Evolutionary conservation across 2,329 filamentous ascomycete genomes (phyloP), one percentile per base, ranked within the genome.

Genomic region (Aaosphaeria arxii): DNA sequence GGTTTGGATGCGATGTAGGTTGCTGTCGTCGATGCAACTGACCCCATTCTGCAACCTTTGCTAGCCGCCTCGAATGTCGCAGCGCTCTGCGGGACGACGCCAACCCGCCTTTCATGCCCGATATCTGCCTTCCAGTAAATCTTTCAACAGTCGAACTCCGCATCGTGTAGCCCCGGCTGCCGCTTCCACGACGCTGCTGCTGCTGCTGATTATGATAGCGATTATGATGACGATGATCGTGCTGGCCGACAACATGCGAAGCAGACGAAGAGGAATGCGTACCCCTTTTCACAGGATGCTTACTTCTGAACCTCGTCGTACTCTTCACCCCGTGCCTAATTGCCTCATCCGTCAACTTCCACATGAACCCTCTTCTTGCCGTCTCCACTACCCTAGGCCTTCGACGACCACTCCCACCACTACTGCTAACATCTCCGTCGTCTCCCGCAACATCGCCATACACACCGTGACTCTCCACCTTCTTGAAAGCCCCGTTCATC

Each of bases 401-500:
- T 66, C 39, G 62, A 59, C 44, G 44, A 17, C 4, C 7, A 24
- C 9, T 17, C 11, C 7, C 28, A 49, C 31, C 42, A 53, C 47
- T 33, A 48, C 9, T 11, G 29, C 7, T 11, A 17, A 39, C 11
- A 40, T 5, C 30, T 28, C 30, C 6, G 11, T 41, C 84, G 72
- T 82, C 17, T 24, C 17, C 17, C 17, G 3, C 17, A 24, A 24
- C 17, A 24, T 24, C 17, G 17, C 17, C 17, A 24, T 24, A 24
- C 17, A 24, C 17, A 24, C 17, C 17, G 17, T 24, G 17, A 24
- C 17, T 24, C 17, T 24, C 17, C 17, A 24, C 17, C 17, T 24
- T 24, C 17, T 24, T 24, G 17, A 24, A 24, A 24, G 96, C 92
- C 51, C 81, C 80, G 61, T 97, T 97, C 91, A 97, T 96, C 42